phyloP scores from a whole-genome alignment of 2,329 filamentous ascomycete genomes.

The Lasiodiplodia sp. region DNA sequence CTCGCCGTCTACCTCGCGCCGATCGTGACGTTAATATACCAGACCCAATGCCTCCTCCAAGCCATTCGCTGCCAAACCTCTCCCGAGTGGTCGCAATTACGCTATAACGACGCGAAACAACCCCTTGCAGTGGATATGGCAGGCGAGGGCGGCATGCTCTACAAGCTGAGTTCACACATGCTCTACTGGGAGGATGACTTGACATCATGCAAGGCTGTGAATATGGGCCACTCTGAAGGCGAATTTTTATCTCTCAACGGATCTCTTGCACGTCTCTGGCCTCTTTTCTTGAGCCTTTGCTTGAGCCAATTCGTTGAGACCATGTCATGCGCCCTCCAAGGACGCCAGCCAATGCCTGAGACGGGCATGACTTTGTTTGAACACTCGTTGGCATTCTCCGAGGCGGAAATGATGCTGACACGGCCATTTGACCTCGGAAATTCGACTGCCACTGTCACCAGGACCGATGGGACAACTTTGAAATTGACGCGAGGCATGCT shows the following conservation, averaged over 20 bases:
- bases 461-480: slow-evolving; percentile 55
- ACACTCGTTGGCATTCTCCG: slow-evolving; percentile 93
- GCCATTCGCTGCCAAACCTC: slow-evolving; percentile 90
- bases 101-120: slow-evolving; percentile 55
- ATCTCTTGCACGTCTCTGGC: slow-evolving; percentile 79
- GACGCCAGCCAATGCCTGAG: slow-evolving; percentile 79
- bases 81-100: slow-evolving; percentile 53
- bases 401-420: slow-evolving; percentile 87
- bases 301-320: slow-evolving; percentile 89
- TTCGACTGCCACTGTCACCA: slow-evolving; percentile 39
- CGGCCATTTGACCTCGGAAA: slow-evolving; percentile 76
- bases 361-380: slow-evolving; percentile 97
- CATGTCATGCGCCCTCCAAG: slow-evolving; percentile 85
- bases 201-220: slow-evolving; percentile 75
- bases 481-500: slow-evolving; percentile 66
- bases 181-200: slow-evolving; percentile 77
- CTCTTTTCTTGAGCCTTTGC: slow-evolving; percentile 72
- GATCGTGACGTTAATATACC: slow-evolving; percentile 72
- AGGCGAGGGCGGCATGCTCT: slow-evolving; percentile 72
- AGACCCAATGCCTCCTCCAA: slow-evolving; percentile 75
- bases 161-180: slow-evolving; percentile 74
- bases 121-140: slow-evolving; percentile 55
- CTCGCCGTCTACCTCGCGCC: slow-evolving; percentile 74
- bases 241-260: slow-evolving; percentile 67
- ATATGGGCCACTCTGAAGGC: slow-evolving; percentile 67